These are phyloP conservation scores for Jatropha curcas DNA, from an alignment of 345 rosid genomes.

Conservation along the genomic window DNA sequence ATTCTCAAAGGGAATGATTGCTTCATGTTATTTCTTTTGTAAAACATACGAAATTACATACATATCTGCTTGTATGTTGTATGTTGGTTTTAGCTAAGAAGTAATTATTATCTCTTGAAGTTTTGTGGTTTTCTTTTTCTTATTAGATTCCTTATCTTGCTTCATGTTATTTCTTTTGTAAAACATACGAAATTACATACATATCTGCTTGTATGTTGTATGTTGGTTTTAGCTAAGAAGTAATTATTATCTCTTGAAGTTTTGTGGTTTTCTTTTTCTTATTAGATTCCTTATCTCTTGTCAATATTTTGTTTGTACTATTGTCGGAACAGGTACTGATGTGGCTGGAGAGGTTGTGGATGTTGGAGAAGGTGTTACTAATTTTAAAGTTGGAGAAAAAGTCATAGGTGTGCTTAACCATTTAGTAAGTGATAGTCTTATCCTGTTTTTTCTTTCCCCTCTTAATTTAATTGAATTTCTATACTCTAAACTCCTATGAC, in stretches of 20 bases:
- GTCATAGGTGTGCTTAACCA: constrained; percentile 32
- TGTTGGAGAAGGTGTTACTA: constrained; percentile 35
- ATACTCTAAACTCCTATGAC: no score
- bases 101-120: no score
- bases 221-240: neutral
- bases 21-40: neutral
- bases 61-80: neutral
- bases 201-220: neutral
- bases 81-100: neutral
- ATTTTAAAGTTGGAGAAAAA: constrained; percentile 38
- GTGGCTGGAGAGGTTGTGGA: constrained; percentile 41
- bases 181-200: neutral
- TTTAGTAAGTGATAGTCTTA: constrained; percentile 7
- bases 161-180: no score
- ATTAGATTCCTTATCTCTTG: neutral
- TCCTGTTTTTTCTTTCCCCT: no score
- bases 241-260: no score
- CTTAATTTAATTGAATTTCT: neutral
- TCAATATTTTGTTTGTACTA: neutral
- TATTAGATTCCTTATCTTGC: neutral
- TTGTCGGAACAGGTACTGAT: constrained; percentile 31
- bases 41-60: neutral
- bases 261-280: no score
- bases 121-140: no score
- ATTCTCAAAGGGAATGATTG: neutral